These are phyloP conservation scores for Trichothecium sympodiale DNA, from an alignment of 2,329 filamentous ascomycete genomes.

Conservation along the genomic window DNA sequence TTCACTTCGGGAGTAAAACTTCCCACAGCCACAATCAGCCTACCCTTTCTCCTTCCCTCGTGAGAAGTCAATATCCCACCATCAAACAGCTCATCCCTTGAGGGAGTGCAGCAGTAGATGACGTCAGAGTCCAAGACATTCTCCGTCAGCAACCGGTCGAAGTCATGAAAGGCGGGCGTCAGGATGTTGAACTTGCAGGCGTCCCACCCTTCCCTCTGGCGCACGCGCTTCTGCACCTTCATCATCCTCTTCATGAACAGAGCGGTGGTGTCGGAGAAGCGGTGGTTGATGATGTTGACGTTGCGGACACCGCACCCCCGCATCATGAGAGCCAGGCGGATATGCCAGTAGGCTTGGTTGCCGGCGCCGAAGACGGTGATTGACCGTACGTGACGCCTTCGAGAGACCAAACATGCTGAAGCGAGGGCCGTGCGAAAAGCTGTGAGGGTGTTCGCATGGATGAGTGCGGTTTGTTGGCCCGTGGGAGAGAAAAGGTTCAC, in stretches of 20 bases:
- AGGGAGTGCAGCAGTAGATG: conserved; percentile 83
- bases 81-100: conserved; percentile 64
- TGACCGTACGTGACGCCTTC: conserved; percentile 60
- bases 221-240: conserved; percentile 28
- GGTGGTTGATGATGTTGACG: conserved; percentile 74
- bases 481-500: conserved; percentile 56
- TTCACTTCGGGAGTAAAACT: conserved; percentile 63
- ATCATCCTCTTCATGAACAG: conserved; percentile 38
- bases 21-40: conserved; percentile 63
- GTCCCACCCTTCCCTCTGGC: conserved; percentile 49
- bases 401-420: conserved; percentile 53
- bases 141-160: conserved; percentile 53
- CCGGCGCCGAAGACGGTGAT: conserved; percentile 81
- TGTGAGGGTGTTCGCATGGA: conserved; percentile 65
- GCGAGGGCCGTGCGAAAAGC: conserved; percentile 71
- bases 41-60: conserved; percentile 57
- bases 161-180: conserved; percentile 62
- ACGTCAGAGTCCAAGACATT: conserved; percentile 64
- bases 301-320: conserved; percentile 60
- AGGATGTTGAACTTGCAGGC: conserved; percentile 56
- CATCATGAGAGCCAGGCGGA: conserved; percentile 70
- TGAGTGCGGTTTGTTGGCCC: conserved; percentile 53
- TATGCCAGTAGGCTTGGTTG: conserved; percentile 89
- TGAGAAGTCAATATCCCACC: conserved; percentile 57
- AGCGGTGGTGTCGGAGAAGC: conserved; percentile 48